These are phyloP conservation scores for Trametes cingulata DNA, from an alignment of 768 basidiomycete genomes.

Conservation along the genomic window DNA sequence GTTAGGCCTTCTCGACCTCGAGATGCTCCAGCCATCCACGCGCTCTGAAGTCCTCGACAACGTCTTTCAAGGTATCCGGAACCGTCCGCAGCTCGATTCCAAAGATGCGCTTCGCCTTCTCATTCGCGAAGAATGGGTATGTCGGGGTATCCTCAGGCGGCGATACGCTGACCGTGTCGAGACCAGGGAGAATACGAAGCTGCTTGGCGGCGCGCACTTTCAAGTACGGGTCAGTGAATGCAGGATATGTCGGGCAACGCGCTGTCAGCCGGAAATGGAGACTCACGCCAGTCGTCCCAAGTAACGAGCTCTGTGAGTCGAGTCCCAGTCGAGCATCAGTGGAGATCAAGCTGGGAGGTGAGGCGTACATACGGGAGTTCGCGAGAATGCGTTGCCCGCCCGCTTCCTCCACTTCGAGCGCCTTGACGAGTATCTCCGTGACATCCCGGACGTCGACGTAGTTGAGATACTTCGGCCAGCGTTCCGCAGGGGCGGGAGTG, in stretches of 20 bases:
- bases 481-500: neutral
- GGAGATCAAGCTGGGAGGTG: too few relatives aligned
- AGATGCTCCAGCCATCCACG: constrained; percentile 24
- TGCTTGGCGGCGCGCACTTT: neutral
- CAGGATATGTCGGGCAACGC: too few relatives aligned
- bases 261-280: neutral
- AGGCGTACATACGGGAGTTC: neutral
- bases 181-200: neutral
- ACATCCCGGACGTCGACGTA: constrained; percentile 53
- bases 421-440: constrained; percentile 50
- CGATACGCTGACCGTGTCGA: neutral
- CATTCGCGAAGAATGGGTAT: neutral
- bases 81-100: constrained; percentile 23
- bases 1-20: neutral
- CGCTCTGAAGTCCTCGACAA: constrained; percentile 24
- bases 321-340: neutral
- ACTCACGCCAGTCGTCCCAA: constrained; percentile 2
- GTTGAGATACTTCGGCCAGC: neutral
- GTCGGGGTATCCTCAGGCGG: neutral
- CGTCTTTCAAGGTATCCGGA: constrained; percentile 23
- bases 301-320: neutral
- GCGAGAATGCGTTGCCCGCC: constrained; percentile 57
- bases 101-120: constrained; percentile 33
- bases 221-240: neutral
- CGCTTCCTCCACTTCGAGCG: constrained; percentile 51